These are phyloP conservation scores for Tilletia horrida DNA, from an alignment of 1,284 basidiomycete species.

Conservation along the genomic window DNA sequence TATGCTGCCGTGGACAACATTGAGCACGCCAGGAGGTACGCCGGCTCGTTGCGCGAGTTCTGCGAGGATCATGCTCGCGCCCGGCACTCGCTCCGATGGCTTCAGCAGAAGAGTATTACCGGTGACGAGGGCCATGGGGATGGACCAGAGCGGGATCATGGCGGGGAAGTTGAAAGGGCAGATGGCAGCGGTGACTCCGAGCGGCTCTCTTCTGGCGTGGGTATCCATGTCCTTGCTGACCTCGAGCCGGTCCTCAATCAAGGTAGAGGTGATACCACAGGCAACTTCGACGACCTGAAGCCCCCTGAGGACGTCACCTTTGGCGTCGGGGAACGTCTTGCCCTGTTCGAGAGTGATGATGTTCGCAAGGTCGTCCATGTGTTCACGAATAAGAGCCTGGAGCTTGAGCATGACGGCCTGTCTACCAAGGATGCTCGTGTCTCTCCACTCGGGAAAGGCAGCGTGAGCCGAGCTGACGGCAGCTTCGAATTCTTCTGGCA, in stretches of 20 bases:
- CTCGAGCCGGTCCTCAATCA: slow-evolving; percentile 88
- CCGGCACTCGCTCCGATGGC: slow-evolving; percentile 92
- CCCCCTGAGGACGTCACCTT: slow-evolving; percentile 88
- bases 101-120: slow-evolving; percentile 94
- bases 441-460: slow-evolving; percentile 86
- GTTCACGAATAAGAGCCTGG: slow-evolving; percentile 55
- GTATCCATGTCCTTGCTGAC: slow-evolving; percentile 97
- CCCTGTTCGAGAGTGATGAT: slow-evolving; percentile 53
- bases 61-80: slow-evolving; percentile 94
- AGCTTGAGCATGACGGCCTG: slow-evolving; percentile 77
- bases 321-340: slow-evolving; percentile 68
- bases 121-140: slow-evolving; percentile 67
- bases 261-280: slow-evolving; percentile 73
- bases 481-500: slow-evolving; percentile 72
- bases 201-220: slow-evolving; percentile 71
- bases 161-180: slow-evolving; percentile 59
- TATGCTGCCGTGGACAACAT: slow-evolving; percentile 75
- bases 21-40: slow-evolving; percentile 55
- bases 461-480: slow-evolving; percentile 82
- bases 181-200: slow-evolving; percentile 56
- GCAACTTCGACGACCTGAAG: slow-evolving; percentile 91
- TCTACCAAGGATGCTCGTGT: slow-evolving; percentile 76
- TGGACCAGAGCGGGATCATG: slow-evolving; percentile 77
- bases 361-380: slow-evolving; percentile 57
- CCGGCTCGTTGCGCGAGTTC: slow-evolving; percentile 84